These are phyloP conservation scores for Colletotrichum scovillei DNA, from an alignment of 2,329 filamentous ascomycete species.

Conservation along the genomic window DNA sequence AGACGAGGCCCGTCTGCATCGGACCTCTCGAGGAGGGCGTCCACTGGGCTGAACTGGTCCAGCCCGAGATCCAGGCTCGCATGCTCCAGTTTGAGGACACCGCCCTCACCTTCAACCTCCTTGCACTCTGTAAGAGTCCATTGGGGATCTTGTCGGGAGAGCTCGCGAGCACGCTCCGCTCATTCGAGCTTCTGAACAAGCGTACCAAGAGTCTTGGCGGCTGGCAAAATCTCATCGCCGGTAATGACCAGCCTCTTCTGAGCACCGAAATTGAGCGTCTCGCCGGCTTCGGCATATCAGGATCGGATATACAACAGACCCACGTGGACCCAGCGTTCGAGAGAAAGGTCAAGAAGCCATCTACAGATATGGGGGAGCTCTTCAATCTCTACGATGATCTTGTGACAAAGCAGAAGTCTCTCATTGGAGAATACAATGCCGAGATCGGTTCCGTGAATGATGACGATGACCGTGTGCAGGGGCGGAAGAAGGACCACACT, in stretches of 20 bases:
- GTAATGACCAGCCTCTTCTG: conserved; percentile 37
- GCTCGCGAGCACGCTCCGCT: conserved; percentile 56
- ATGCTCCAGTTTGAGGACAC: conserved; percentile 76
- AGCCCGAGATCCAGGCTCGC: conserved; percentile 71
- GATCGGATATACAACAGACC: conserved; percentile 40
- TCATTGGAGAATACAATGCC: conserved; percentile 59
- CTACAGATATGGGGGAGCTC: conserved; percentile 40
- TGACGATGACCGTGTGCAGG: conserved; percentile 63
- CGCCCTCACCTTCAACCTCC: conserved; percentile 79
- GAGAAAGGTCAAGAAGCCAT: conserved; percentile 14
- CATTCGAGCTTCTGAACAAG: conserved; percentile 50
- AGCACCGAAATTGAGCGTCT: conserved; percentile 40
- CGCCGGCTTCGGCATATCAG: conserved; percentile 44
- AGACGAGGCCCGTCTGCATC: conserved; percentile 75
- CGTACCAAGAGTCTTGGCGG: conserved; percentile 46
- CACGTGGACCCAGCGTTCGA: conserved; percentile 27
- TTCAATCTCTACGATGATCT: conserved; percentile 52
- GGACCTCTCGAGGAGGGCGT: conserved; percentile 52
- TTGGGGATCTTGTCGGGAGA: conserved; percentile 59
- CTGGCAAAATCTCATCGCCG: conserved; percentile 15
- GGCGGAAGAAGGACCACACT: conserved; percentile 75
- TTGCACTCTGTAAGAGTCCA: conserved; percentile 79
- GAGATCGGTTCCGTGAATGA: conserved; percentile 58
- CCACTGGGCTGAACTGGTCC: conserved; percentile 76
- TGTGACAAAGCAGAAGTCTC: conserved; percentile 50